These are phyloP conservation scores for Lipomyces yamanashiensis DNA, from an alignment of 805 yeast species.

Conservation along the genomic window DNA sequence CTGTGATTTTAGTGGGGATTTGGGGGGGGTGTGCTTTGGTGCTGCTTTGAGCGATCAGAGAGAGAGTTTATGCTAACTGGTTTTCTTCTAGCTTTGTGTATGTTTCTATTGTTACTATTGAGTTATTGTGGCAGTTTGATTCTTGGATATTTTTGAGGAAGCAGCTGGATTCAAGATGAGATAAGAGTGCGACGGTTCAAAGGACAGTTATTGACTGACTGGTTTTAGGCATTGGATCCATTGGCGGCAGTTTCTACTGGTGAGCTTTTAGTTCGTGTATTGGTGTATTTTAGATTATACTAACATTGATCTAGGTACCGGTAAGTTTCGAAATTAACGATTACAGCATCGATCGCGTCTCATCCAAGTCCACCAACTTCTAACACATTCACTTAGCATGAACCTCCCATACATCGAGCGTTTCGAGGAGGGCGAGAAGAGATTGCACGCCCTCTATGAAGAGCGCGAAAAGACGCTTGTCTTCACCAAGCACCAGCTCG, in stretches of 20 bases:
- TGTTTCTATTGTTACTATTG: neutral
- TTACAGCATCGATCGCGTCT: neutral
- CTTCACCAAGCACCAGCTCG: conserved; percentile 17
- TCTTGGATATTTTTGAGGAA: neutral
- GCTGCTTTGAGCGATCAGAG: too few relatives aligned
- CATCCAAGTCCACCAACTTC: neutral
- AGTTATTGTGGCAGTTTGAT: neutral
- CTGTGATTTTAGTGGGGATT: neutral
- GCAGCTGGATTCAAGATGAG: neutral
- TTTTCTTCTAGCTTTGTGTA: neutral
- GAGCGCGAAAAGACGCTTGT: neutral
- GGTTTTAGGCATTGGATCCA: conserved; percentile 10
- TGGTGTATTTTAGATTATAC: neutral
- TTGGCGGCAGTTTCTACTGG: conserved; percentile 20
- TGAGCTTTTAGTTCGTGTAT: conserved; percentile 1
- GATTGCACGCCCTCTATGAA: neutral
- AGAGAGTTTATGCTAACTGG: neutral
- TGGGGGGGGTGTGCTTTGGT: neutral
- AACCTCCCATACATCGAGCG: conserved; percentile 22
- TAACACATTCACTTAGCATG: conserved; percentile 8
- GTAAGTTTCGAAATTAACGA: conserved; percentile 10
- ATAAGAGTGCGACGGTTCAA: neutral
- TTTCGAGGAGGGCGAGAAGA: conserved; percentile 1
- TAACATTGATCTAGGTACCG: conserved; percentile 13
- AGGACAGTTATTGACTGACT: neutral